These are phyloP conservation scores for Metrosideros polymorpha DNA, from an alignment of 441 rosid species.

Conservation along the genomic window DNA sequence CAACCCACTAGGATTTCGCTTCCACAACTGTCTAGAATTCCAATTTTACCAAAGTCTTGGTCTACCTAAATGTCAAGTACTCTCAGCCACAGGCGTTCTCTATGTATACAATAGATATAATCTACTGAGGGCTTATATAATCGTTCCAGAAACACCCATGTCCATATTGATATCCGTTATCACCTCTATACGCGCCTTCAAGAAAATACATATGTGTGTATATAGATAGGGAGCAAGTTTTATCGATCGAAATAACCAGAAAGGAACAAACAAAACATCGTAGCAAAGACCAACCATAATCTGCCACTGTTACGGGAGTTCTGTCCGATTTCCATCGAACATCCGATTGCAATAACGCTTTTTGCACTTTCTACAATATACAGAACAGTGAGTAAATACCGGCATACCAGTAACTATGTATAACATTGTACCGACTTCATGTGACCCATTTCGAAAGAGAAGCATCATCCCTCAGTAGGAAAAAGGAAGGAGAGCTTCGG, in stretches of 20 bases:
- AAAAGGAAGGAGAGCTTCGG: background rate
- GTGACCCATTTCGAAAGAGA: background rate
- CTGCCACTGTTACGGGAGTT: conserved; percentile 95
- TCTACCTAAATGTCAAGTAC: background rate
- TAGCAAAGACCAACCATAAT: conserved; percentile 53
- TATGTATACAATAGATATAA: background rate
- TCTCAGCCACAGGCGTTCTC: background rate
- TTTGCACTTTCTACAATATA: conserved; percentile 67
- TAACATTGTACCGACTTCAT: background rate
- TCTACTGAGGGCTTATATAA: background rate
- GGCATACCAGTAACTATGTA: background rate
- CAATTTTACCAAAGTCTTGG: background rate
- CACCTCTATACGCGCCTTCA: background rate
- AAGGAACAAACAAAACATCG: background rate
- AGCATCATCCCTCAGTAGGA: background rate
- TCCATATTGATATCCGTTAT: background rate
- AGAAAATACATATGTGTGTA: background rate
- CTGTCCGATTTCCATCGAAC: conserved; percentile 76
- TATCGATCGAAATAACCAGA: background rate
- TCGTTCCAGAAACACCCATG: background rate
- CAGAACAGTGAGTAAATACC: background rate
- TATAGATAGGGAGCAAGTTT: background rate
- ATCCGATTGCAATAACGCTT: conserved; percentile 61
- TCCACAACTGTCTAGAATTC: background rate
- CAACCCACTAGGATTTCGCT: background rate